These are phyloP conservation scores for Psilocybe tampanensis DNA, from an alignment of 768 basidiomycete genomes.

Conservation along the genomic window DNA sequence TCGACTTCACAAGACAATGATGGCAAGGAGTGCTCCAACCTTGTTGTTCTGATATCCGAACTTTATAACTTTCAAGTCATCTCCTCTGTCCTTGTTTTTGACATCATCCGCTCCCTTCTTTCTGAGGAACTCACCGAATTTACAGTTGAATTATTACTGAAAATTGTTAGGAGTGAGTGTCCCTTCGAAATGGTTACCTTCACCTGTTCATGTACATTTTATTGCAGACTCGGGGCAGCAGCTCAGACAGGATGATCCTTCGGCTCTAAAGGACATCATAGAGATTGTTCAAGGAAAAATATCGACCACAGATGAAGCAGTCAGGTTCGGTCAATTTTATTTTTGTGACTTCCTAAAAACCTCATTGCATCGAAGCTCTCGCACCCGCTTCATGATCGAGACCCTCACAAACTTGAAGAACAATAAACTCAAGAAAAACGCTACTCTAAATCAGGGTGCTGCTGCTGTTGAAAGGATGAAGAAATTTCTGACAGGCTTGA, in stretches of 20 bases:
- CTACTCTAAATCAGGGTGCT: constrained; percentile 66
- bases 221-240: constrained; percentile 86
- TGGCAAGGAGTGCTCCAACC: constrained; percentile 89
- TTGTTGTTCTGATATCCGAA: constrained; percentile 86
- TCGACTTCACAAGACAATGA: constrained; percentile 28
- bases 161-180: constrained; percentile 75
- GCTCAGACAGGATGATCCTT: constrained; percentile 89
- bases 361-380: constrained; percentile 55
- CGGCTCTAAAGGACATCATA: constrained; percentile 89
- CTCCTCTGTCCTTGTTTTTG: constrained; percentile 87
- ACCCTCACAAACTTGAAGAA: constrained; percentile 91
- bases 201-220: constrained; percentile 11
- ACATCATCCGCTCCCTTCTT: constrained; percentile 80
- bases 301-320: constrained; percentile 44
- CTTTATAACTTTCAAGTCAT: constrained; percentile 97
- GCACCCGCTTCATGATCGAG: constrained; percentile 95
- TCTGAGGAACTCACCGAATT: constrained; percentile 69
- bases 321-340: constrained; percentile 47
- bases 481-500: constrained; percentile 77
- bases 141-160: constrained; percentile 84
- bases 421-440: constrained; percentile 74
- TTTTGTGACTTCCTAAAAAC: background rate
- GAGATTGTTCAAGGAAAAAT: constrained; percentile 77
- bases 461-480: constrained; percentile 87
- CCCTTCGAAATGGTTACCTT: background rate